Evolutionary conservation across 768 basidiomycete species (phyloP), one percentile per base, ranked within the genome.

Genomic region (Saitozyma podzolica): DNA sequence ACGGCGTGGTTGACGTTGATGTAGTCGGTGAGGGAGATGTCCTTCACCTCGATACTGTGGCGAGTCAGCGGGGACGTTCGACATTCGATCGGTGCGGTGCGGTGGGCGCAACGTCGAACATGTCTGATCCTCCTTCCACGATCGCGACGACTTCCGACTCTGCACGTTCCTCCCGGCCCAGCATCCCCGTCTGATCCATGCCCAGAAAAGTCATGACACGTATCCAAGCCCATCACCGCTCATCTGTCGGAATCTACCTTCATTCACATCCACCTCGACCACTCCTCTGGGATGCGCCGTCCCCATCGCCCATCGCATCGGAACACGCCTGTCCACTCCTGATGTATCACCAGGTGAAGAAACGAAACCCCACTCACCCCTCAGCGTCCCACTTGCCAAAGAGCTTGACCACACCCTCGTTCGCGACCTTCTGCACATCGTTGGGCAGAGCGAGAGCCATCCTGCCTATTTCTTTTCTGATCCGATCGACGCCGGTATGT

Each of bases 351-450:
- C 49, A 48, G 9, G 9, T 48, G 49, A 14, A 16, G 16, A 13
- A 40, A 9, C 7, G 40, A 49, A 61, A 54, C 57, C 56, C 61
- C 40, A 85, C 92, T 82, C 85, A 96, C 94, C 92, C 93, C 79
- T 92, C 88, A 67, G 92, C 90, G 61, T 97, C 94, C 96, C 96
- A 99, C 84, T 94, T 94, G 78, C 92, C 93, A 80, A 99, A 99
- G 66, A 99, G 88, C 83, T 95, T 96, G 78, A 98, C 86, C 63
- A 75, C 73, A 52, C 79, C 80, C 70, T 80, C 80, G 71, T 80
- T 75, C 61, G 80, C 78, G 67, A 81, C 78, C 66, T 81, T 81
- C 57, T 74, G 74, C 41, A 80, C 79, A 63, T 80, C 78, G 59
- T 64, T 61, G 52, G 80, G 79, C 45, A 80, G 66, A 61, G 80